These are phyloP conservation scores for Strobilomyces confusus DNA, from an alignment of 768 basidiomycete genomes.

Conservation along the genomic window DNA sequence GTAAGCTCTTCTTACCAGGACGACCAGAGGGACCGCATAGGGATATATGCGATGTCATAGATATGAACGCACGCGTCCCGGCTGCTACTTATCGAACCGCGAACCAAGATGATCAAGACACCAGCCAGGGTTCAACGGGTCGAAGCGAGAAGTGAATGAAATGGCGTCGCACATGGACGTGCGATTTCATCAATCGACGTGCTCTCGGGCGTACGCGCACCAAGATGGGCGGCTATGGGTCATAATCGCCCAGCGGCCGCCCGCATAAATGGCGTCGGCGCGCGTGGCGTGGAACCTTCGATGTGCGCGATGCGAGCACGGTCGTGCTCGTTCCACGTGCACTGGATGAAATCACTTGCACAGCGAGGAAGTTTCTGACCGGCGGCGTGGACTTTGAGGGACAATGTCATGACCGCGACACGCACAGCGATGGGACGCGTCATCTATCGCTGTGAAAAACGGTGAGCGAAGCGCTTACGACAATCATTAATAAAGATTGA, in stretches of 20 bases:
- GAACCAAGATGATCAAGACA: too few relatives aligned
- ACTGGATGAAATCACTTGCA: neutral
- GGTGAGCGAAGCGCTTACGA: slow-evolving; percentile 18
- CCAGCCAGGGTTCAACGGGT: too few relatives aligned
- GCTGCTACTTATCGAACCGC: too few relatives aligned
- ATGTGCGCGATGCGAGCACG: neutral
- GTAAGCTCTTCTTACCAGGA: neutral
- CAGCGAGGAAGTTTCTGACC: neutral
- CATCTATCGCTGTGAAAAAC: slow-evolving; percentile 14
- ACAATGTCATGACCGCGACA: neutral
- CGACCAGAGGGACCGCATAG: slow-evolving; percentile 9
- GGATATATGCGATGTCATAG: slow-evolving; percentile 4
- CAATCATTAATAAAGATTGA: slow-evolving; percentile 17
- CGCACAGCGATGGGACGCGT: slow-evolving; percentile 1
- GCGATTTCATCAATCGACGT: slow-evolving; percentile 14
- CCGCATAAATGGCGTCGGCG: slow-evolving; percentile 7
- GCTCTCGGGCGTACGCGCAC: neutral
- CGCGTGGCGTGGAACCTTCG: neutral
- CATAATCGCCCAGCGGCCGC: neutral
- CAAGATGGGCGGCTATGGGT: slow-evolving; percentile 21
- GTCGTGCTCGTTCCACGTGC: slow-evolving; percentile 12
- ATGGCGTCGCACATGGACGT: neutral
- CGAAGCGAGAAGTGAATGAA: neutral
- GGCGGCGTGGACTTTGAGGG: slow-evolving; percentile 16
- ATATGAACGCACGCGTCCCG: slow-evolving; percentile 10